A percentile compares a stretch with the other conserved stretches of the same genome.
These are phyloP conservation scores for Pichia sp. DNA, from an alignment of 1,139 yeast species.

Conservation along the genomic window DNA sequence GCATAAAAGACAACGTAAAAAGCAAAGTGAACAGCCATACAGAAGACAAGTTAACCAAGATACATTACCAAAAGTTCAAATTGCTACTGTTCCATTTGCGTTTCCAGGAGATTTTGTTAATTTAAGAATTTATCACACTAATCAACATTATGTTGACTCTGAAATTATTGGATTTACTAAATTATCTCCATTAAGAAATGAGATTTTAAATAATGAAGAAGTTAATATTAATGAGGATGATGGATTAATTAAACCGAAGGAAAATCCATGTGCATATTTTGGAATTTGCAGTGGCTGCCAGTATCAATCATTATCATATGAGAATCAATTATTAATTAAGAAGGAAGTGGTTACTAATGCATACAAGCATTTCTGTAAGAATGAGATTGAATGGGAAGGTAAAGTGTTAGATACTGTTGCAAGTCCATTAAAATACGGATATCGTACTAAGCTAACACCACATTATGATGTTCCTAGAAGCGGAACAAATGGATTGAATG, in stretches of 20 bases:
- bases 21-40: conserved; percentile 9
- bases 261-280: conserved; percentile 57
- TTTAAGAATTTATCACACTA: conserved; percentile 70
- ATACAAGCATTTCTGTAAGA: conserved; percentile 49
- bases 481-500: conserved; percentile 21
- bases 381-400: conserved; percentile 13
- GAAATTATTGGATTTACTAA: conserved; percentile 54
- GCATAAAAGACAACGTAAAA: conserved; percentile 3
- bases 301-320: conserved; percentile 72
- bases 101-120: conserved; percentile 76
- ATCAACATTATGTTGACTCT: conserved; percentile 67
- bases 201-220: conserved; percentile 29
- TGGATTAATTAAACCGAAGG: conserved; percentile 20
- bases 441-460: conserved; percentile 91
- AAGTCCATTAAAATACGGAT: conserved; percentile 69
- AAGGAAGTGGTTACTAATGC: conserved; percentile 74
- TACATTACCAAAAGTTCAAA: conserved; percentile 29
- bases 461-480: conserved; percentile 79
- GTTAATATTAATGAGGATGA: not conserved
- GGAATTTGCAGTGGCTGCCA: conserved; percentile 89
- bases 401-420: conserved; percentile 59
- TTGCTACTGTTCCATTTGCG: conserved; percentile 72
- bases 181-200: conserved; percentile 42
- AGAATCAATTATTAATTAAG: conserved; percentile 66
- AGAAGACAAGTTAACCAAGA: conserved; percentile 9